Conservation (phyloP, 768 basidiomycete species). For the Macrolepiota albuminosa region DNA sequence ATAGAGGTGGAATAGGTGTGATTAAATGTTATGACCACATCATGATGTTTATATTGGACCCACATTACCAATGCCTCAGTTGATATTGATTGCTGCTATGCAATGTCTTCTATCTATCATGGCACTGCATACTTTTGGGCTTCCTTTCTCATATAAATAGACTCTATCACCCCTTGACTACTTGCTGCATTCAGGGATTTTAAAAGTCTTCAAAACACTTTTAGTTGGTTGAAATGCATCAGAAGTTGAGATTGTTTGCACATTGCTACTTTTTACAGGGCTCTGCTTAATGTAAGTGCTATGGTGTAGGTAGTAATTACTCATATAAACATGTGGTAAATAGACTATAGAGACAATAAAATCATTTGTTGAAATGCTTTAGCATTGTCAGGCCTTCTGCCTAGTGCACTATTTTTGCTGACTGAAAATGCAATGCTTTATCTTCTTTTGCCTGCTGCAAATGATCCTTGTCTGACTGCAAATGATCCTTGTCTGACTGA, state of each 20-base stretch:
- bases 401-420: too few relatives aligned
- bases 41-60: conserved; percentile 46
- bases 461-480: too few relatives aligned
- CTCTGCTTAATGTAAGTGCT: too few relatives aligned
- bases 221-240: conserved; percentile 73
- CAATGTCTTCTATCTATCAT: conserved; percentile 36
- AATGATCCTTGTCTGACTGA: too few relatives aligned
- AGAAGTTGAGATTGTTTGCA: conserved; percentile 73
- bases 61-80: conserved; percentile 41
- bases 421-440: too few relatives aligned
- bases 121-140: conserved; percentile 26
- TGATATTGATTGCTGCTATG: conserved; percentile 55
- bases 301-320: too few relatives aligned
- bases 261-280: conserved; percentile 54
- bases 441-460: too few relatives aligned
- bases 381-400: too few relatives aligned
- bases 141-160: conserved; percentile 62
- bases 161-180: conserved; percentile 65
- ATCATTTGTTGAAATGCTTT: too few relatives aligned
- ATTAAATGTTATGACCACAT: conserved; percentile 41
- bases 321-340: too few relatives aligned
- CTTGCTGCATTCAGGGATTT: conserved; percentile 69
- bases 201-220: conserved; percentile 63
- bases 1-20: conserved; percentile 42
- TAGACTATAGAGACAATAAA: too few relatives aligned